Evolutionary conservation across 2,329 filamentous ascomycete genomes (phyloP).

Genomic region (Claviceps maximensis): DNA sequence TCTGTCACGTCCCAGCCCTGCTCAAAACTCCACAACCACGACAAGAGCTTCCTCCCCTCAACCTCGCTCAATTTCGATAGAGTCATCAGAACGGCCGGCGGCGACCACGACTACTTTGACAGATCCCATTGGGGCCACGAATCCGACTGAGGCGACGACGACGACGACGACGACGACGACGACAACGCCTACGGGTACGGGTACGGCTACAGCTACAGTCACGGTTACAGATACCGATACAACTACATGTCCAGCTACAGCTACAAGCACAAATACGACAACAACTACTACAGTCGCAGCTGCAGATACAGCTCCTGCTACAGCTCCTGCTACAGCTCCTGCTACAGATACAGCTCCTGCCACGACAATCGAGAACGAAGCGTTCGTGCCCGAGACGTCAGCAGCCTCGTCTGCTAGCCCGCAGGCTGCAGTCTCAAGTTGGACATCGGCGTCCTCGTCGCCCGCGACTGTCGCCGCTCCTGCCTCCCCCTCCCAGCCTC

Average conservation of each 20-base stretch:
- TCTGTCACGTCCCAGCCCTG: constrained; percentile 1
- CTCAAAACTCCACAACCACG: constrained; percentile 1
- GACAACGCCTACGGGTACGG: not conserved
- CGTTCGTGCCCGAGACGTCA: not conserved
- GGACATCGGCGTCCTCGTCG: constrained; percentile 7
- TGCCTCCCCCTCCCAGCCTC: constrained; percentile 8
- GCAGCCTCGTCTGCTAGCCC: constrained; percentile 1
- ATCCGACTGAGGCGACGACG: not conserved
- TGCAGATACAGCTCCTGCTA: not conserved
- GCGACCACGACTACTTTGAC: not conserved
- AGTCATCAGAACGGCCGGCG: not conserved
- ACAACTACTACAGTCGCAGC: not conserved
- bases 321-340: not conserved
- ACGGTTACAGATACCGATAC: not conserved
- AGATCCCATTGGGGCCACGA: too few species aligned
- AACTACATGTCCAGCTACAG: not conserved
- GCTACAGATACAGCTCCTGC: not conserved
- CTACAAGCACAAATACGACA: not conserved
- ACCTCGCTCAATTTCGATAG: constrained; percentile 3
- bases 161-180: not conserved
- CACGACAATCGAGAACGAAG: not conserved
- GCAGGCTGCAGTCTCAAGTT: constrained; percentile 1
- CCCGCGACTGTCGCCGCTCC: constrained; percentile 7
- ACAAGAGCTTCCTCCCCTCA: constrained; percentile 2
- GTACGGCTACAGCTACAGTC: not conserved